phyloP scores from a whole-genome alignment of 2,329 filamentous ascomycete species.

The Achaetomium macrosporum region DNA sequence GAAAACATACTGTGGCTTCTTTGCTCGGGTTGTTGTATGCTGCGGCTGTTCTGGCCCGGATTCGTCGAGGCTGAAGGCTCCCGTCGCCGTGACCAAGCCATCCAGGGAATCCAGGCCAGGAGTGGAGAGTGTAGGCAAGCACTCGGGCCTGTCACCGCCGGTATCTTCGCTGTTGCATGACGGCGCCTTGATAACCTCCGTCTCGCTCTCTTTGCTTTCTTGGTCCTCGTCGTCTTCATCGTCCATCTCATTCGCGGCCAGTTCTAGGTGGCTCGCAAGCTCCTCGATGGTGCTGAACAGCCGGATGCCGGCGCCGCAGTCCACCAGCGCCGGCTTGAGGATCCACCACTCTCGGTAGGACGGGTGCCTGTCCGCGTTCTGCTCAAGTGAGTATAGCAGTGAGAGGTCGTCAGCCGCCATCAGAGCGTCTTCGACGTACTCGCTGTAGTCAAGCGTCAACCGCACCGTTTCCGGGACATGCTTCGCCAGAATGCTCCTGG shows the following conservation, averaged over 20 bases:
- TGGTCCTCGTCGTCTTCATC: slow-evolving; percentile 27
- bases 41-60: not conserved
- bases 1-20: slow-evolving; percentile 24
- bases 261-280: slow-evolving; percentile 32
- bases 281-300: slow-evolving; percentile 36
- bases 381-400: slow-evolving; percentile 31
- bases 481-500: slow-evolving; percentile 28
- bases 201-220: slow-evolving; percentile 10
- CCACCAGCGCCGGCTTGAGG: slow-evolving; percentile 35
- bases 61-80: slow-evolving; percentile 19
- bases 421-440: slow-evolving; percentile 35
- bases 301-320: slow-evolving; percentile 36
- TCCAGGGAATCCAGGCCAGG: slow-evolving; percentile 30
- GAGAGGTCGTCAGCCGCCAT: slow-evolving; percentile 34
- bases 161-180: slow-evolving; percentile 11
- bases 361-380: slow-evolving; percentile 28
- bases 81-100: slow-evolving; percentile 28
- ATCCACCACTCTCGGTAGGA: slow-evolving; percentile 36
- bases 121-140: slow-evolving; percentile 22
- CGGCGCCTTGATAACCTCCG: not conserved
- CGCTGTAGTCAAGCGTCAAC: slow-evolving; percentile 34
- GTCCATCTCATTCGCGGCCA: slow-evolving; percentile 29
- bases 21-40: slow-evolving; percentile 11
- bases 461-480: slow-evolving; percentile 31
- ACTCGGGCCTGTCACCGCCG: slow-evolving; percentile 14